Evolutionary conservation across 2,329 filamentous ascomycete genomes (phyloP).

Genomic region (Macrophomina pseudophaseolina): DNA sequence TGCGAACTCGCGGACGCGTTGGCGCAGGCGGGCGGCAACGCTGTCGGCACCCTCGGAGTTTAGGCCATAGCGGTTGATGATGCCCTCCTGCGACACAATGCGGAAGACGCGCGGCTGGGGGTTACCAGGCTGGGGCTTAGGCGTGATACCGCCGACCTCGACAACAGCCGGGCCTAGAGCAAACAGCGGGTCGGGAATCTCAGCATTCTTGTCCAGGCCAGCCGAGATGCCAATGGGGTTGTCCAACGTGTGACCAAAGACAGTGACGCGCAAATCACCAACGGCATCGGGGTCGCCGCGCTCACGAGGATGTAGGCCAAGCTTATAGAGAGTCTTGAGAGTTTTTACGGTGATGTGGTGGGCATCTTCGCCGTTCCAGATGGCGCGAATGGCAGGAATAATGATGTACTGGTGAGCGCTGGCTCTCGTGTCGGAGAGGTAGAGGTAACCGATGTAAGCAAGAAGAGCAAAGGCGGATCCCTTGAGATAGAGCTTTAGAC

Average conservation of each 20-base stretch:
- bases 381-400: slow-evolving; percentile 66
- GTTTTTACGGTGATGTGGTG: slow-evolving; percentile 77
- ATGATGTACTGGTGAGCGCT: slow-evolving; percentile 59
- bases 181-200: slow-evolving; percentile 84
- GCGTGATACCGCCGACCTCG: slow-evolving; percentile 90
- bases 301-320: slow-evolving; percentile 82
- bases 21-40: slow-evolving; percentile 78
- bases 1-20: slow-evolving; percentile 79
- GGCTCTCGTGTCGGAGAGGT: slow-evolving; percentile 60
- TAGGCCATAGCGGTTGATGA: slow-evolving; percentile 95
- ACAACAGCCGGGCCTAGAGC: slow-evolving; percentile 84
- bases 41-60: slow-evolving; percentile 90
- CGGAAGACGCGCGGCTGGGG: slow-evolving; percentile 87
- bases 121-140: slow-evolving; percentile 86
- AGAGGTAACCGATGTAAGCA: slow-evolving; percentile 54
- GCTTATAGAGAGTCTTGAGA: slow-evolving; percentile 73
- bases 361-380: slow-evolving; percentile 87
- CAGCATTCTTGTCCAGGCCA: slow-evolving; percentile 91
- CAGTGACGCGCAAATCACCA: slow-evolving; percentile 62
- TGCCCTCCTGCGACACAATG: slow-evolving; percentile 77
- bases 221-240: slow-evolving; percentile 96
- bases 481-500: slow-evolving; percentile 57
- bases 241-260: slow-evolving; percentile 77
- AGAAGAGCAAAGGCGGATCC: slow-evolving; percentile 60
- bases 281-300: slow-evolving; percentile 65